Evolutionary conservation across 2,329 filamentous ascomycete species (phyloP), one percentile per base, ranked within the genome.

Genomic region (Camptophora hylomeconis): DNA sequence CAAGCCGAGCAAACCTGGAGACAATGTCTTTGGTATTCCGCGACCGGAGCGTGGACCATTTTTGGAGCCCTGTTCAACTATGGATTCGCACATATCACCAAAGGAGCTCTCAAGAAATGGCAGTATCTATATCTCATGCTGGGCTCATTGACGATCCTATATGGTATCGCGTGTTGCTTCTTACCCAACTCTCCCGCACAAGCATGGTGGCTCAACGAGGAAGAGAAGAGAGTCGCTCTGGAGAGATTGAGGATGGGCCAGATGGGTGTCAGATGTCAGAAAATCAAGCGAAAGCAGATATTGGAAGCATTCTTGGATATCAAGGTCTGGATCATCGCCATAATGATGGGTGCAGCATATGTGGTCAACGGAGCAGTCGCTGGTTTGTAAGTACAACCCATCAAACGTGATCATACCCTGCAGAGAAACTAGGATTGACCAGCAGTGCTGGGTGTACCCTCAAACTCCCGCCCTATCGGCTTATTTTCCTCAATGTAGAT

Each of bases 61-160:
- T 58, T 77, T 30, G 75, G 75, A 5, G 65, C 72, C 6, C 66
- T 60, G 0, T 51, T 79, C 27, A 78, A 77, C 51, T 80, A 78
- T 46, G 75, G 64, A 3, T 78, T 79, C 44, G 72, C 69, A 0
- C 72, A 77, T 48, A 69, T 80, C 26, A 53, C 46, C 0, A 56
- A 61, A 2, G 69, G 69, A 0, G 46, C 52, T 0, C 51, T 79
- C 22, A 63, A 58, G 22, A 56, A 65, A 3, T 83, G 76, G 75
- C 75, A 80, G 53, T 79, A 77, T 42, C 75, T 80, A 34, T 80
- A 79, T 46, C 56, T 80, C 9, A 54, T 80, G 11, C 72, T 73
- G 1, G 75, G 75, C 0, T 58, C 57, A 0, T 43, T 80, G 27
- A 80, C 75, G 0, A 67, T 78, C 20, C 25, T 76, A 0, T 79